Base-by-base conservation (phyloP, 2,329 filamentous ascomycete species). In the Xylariaceae sp. region DNA sequence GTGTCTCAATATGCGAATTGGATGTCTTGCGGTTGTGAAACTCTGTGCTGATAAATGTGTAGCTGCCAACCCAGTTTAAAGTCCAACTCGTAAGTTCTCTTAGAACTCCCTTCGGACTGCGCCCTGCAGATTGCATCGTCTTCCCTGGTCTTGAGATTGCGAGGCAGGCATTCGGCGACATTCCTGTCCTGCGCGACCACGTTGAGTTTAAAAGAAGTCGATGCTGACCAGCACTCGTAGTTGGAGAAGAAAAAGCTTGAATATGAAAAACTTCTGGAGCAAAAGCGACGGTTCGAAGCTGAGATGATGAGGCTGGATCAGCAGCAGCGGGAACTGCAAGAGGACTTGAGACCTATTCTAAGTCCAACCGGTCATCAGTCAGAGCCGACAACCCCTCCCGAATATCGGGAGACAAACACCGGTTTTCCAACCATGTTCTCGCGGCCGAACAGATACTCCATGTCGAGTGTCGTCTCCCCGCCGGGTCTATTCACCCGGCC, bases 341-440 rank as follows among this genome's bases (percentile, higher is more conserved):
- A 90, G 63, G 88, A 94, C 63, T 79, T 95, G 53, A 78, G 79
- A 54, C 74, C 71, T 61, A 69, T 61, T 64, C 76, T 72, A 54
- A 69, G 78, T 64, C 72, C 78, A 57, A 78, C 84, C 56, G 88
- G 88, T 50, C 88, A 92, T 65, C 89, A 95, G 68, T 96, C 89
- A 63, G 92, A 97, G 73, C 94, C 94, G 15, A 96, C 94, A 1
- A 99, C 94, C 19, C 94, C 94, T 19, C 94, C 94, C 30, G 94
- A 97, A 71, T 92, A 94, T 70, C 86, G 85, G 63, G 90, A 95
- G 61, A 84, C 74, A 12, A 71, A 71, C 54, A 77, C 83, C 57
- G 86, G 86, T 41, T 92, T 95, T 65, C 85, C 88, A 52, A 85
- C 84, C 65, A 84, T 88, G 61, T 88, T 94, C 68, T 90, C 89